phyloP scores from a whole-genome alignment of 164 flowering plant species.

The Aristolochia contorta region DNA sequence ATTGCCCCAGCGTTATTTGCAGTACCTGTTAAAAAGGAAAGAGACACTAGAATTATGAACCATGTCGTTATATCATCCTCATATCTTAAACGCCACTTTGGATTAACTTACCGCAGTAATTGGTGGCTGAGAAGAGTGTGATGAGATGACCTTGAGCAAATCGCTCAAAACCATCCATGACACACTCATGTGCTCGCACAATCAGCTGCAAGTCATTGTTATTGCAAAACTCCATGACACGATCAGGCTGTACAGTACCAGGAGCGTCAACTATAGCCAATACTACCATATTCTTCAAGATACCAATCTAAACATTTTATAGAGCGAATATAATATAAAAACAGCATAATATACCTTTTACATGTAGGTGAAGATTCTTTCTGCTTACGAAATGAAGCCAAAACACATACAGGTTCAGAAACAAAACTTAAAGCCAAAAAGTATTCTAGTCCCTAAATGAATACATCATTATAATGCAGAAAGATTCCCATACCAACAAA shows the following conservation, averaged over 20 bases:
- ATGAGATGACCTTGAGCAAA: conserved; percentile 99
- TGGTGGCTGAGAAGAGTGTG: conserved; percentile 97
- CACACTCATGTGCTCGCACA: conserved; percentile 99
- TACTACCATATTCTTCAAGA: too few species aligned
- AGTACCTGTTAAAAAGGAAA: conserved; percentile 47
- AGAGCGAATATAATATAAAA: too few species aligned
- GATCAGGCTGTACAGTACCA: conserved; percentile 73
- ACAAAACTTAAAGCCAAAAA: too few species aligned
- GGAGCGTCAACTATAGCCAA: too few species aligned
- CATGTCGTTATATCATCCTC: background rate
- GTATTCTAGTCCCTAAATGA: too few species aligned
- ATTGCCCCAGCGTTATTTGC: conserved; percentile 99
- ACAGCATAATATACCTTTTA: too few species aligned
- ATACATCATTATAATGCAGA: too few species aligned
- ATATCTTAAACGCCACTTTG: background rate
- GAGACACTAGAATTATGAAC: background rate
- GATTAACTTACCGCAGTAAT: conserved; percentile 74
- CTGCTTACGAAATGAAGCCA: too few species aligned
- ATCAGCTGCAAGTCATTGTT: conserved; percentile 98
- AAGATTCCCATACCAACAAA: too few species aligned
- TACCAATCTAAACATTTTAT: too few species aligned
- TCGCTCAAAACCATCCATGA: conserved; percentile 99
- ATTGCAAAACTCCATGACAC: conserved; percentile 99
- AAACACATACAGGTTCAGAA: too few species aligned
- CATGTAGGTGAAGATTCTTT: too few species aligned